These are phyloP conservation scores for Ascochyta lentis DNA, from an alignment of 2,329 filamentous ascomycete species.

Conservation along the genomic window DNA sequence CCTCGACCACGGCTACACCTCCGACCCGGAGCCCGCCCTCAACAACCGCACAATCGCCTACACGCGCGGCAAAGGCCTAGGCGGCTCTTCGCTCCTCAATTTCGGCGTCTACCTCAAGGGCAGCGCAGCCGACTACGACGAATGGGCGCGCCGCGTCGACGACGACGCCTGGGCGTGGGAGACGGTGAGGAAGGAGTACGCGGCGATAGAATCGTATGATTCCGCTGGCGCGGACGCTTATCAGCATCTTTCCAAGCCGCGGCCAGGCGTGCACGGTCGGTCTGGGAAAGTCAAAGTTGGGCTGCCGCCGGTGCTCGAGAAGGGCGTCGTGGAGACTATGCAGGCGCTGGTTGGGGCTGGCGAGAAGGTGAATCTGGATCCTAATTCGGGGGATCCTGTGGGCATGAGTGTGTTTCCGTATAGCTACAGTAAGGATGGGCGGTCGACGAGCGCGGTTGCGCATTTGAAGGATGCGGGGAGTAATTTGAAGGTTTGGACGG, in stretches of 20 bases:
- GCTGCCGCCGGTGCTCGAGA: conserved; percentile 62
- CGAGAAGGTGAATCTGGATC: conserved; percentile 63
- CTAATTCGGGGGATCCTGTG: conserved; percentile 48
- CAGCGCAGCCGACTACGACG: conserved; percentile 66
- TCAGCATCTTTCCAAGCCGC: conserved; percentile 57
- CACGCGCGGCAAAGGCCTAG: conserved; percentile 58
- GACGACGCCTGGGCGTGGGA: conserved; percentile 66
- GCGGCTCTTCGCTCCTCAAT: conserved; percentile 57
- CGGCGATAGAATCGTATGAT: conserved; percentile 63
- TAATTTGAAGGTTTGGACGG: conserved; percentile 62
- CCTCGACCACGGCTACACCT: conserved; percentile 59
- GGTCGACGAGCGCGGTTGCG: conserved; percentile 43
- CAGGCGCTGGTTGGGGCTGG: conserved; percentile 64
- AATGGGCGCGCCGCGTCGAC: conserved; percentile 63
- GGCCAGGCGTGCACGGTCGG: conserved; percentile 56
- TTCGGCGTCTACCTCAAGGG: conserved; percentile 55
- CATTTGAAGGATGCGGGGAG: conserved; percentile 51
- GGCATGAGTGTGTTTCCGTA: conserved; percentile 38
- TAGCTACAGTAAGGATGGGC: conserved; percentile 49
- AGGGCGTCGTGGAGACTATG: conserved; percentile 61
- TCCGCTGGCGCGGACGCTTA: conserved; percentile 38
- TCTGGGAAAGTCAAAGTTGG: conserved; percentile 34
- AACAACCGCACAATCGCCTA: conserved; percentile 52
- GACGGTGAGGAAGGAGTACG: conserved; percentile 58
- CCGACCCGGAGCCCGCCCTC: conserved; percentile 40